Conservation (phyloP, 2,329 filamentous ascomycete species). For the Triangularia setosa region DNA sequence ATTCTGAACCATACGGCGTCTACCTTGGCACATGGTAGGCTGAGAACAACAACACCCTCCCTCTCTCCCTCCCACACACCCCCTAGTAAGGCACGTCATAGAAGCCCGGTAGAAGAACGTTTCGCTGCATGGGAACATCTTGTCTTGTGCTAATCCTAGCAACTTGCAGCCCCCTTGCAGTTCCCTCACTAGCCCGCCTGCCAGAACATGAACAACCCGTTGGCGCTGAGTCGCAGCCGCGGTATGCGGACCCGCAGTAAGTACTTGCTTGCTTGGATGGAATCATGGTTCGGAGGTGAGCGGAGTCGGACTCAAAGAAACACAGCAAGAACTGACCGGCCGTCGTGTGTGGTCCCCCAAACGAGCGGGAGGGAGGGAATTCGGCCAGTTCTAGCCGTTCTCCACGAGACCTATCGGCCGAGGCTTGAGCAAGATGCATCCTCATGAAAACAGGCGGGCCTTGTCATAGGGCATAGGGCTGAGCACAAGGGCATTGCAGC, state of each 20-base stretch:
- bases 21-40: neutral
- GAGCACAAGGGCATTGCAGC: neutral
- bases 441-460: neutral
- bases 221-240: neutral
- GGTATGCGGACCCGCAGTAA: neutral
- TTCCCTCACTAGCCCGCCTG: neutral
- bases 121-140: neutral
- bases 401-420: neutral
- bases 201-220: neutral
- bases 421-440: neutral
- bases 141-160: neutral
- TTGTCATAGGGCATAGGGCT: slow-evolving; percentile 18
- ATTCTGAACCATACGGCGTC: neutral
- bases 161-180: neutral
- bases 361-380: neutral
- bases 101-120: neutral
- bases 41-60: neutral
- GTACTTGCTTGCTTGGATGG: neutral
- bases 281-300: neutral
- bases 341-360: neutral
- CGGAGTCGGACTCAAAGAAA: neutral
- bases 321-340: neutral
- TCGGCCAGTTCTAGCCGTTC: neutral
- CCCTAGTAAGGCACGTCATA: slow-evolving; percentile 5
- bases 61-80: neutral